A percentile compares a stretch with the other conserved stretches of the same genome.
These are phyloP conservation scores for Wickerhamiella bombiphila DNA, from an alignment of 805 yeast species.

Conservation along the genomic window DNA sequence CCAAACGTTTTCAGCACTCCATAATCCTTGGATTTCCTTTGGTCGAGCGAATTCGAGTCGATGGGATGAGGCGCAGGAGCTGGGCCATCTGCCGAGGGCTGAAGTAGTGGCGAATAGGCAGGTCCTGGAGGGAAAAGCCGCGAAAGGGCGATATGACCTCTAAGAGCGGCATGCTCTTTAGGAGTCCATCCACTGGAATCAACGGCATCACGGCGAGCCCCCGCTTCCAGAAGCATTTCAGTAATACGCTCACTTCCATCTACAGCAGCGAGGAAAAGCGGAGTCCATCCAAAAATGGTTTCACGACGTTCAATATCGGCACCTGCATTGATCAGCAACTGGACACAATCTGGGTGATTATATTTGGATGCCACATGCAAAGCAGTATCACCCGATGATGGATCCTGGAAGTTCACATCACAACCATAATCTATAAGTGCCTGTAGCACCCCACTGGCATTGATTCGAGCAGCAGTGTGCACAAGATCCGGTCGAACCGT, in stretches of 20 bases:
- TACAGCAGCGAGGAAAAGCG: slow-evolving; percentile 76
- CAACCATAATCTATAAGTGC: slow-evolving; percentile 38
- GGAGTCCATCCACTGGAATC: slow-evolving; percentile 95
- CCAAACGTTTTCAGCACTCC: slow-evolving; percentile 74
- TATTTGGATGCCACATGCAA: slow-evolving; percentile 66
- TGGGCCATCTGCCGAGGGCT: neutral
- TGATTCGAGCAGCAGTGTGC: slow-evolving; percentile 52
- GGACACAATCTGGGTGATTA: slow-evolving; percentile 39
- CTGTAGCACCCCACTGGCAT: slow-evolving; percentile 41
- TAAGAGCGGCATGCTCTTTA: slow-evolving; percentile 85
- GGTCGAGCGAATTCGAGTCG: neutral
- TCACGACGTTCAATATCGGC: slow-evolving; percentile 73
- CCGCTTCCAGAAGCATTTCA: slow-evolving; percentile 35
- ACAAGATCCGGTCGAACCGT: slow-evolving; percentile 26
- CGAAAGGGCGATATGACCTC: slow-evolving; percentile 71
- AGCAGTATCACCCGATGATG: slow-evolving; percentile 49
- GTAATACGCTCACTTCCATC: slow-evolving; percentile 59
- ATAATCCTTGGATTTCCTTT: slow-evolving; percentile 8
- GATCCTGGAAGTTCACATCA: slow-evolving; percentile 49
- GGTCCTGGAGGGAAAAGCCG: slow-evolving; percentile 31
- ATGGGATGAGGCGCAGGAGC: neutral
- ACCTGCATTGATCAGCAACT: slow-evolving; percentile 40
- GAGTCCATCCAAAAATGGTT: slow-evolving; percentile 81
- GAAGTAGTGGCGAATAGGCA: neutral
- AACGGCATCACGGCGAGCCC: slow-evolving; percentile 38